phyloP scores from a whole-genome alignment of 768 basidiomycete species.

The Imleria badia region DNA sequence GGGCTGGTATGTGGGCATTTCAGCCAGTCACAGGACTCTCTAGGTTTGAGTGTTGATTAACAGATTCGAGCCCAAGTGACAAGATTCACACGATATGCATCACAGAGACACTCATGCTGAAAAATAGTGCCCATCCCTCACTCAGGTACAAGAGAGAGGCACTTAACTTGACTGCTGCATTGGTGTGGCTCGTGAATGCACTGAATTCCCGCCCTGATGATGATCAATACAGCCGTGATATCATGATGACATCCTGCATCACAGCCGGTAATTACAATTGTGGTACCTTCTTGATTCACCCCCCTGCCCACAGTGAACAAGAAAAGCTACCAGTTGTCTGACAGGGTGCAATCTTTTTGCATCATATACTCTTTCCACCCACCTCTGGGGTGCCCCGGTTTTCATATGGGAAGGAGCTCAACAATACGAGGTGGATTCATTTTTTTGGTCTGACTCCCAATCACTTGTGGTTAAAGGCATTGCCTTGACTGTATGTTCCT shows the following conservation, averaged over 20 bases:
- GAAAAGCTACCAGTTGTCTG: neutral
- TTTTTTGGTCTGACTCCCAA: neutral
- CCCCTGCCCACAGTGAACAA: neutral
- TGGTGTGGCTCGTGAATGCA: constrained; percentile 7
- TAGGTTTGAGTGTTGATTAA: no score
- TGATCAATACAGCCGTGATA: constrained; percentile 1
- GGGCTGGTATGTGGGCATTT: no score
- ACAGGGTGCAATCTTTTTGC: constrained; percentile 2
- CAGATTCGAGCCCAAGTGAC: no score
- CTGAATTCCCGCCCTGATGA: constrained; percentile 3
- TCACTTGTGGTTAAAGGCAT: neutral
- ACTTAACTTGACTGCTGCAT: constrained; percentile 4
- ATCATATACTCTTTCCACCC: neutral
- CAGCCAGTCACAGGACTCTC: no score
- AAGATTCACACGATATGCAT: constrained; percentile 5
- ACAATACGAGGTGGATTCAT: neutral
- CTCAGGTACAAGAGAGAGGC: constrained; percentile 1
- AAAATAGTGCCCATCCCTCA: neutral
- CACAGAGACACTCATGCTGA: neutral
- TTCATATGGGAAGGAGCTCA: neutral
- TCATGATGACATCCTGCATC: constrained; percentile 1
- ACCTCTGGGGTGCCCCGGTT: neutral
- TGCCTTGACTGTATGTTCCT: neutral
- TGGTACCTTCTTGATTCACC: constrained; percentile 2
- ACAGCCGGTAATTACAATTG: neutral